phyloP scores from a whole-genome alignment of 1,139 yeast species.

The Suhomyces wounanorum region DNA sequence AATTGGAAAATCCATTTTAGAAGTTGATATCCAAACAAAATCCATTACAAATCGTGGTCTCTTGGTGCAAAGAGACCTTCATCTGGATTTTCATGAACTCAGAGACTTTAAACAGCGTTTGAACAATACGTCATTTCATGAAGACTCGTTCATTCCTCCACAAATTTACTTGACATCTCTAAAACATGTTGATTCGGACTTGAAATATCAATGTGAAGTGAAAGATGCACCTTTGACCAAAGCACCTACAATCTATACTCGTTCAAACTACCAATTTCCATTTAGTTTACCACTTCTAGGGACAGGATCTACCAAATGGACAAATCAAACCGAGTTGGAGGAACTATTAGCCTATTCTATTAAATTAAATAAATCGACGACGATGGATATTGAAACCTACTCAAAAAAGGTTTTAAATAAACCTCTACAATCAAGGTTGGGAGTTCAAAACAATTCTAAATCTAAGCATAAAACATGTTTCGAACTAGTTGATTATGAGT shows the following conservation, averaged over 20 bases:
- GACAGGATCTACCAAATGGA: conserved; percentile 30
- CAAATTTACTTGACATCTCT: conserved; percentile 57
- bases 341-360: conserved; percentile 36
- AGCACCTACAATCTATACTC: conserved; percentile 10
- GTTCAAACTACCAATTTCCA: conserved; percentile 17
- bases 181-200: conserved; percentile 62
- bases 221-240: conserved; percentile 29
- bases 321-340: conserved; percentile 34
- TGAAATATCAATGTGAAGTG: conserved; percentile 52
- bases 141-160: background rate
- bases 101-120: conserved; percentile 7
- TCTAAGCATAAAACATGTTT: conserved; percentile 2
- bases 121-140: background rate
- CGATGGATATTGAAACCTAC: conserved; percentile 18
- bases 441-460: background rate
- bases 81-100: conserved; percentile 48
- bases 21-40: conserved; percentile 65
- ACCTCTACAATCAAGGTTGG: background rate
- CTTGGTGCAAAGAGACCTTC: conserved; percentile 49
- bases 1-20: conserved; percentile 63
- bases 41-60: conserved; percentile 57
- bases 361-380: conserved; percentile 25
- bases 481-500: conserved; percentile 8
- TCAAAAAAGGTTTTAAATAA: conserved; percentile 11
- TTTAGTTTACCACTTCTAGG: conserved; percentile 20